These are phyloP conservation scores for Phytophthora melonis DNA, from an alignment of 352 stramenopile species.

Conservation along the genomic window DNA sequence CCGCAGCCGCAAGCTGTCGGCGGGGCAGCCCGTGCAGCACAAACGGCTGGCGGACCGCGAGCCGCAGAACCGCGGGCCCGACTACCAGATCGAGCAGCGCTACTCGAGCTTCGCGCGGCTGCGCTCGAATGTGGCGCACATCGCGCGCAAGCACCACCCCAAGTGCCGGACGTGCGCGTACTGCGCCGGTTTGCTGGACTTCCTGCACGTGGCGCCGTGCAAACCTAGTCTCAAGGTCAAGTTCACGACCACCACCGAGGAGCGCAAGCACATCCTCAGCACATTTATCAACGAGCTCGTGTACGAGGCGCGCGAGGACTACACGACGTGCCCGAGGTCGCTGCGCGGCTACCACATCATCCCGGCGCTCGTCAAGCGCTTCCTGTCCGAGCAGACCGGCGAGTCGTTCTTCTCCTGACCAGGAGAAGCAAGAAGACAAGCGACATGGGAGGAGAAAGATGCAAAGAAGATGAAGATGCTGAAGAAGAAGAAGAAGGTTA, in stretches of 20 bases:
- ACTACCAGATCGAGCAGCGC: slow-evolving; percentile 72
- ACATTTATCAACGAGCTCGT: slow-evolving; percentile 61
- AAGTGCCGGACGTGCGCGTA: slow-evolving; percentile 56
- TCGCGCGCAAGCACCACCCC: slow-evolving; percentile 60
- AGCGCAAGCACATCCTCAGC: slow-evolving; percentile 53
- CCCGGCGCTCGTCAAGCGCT: slow-evolving; percentile 53
- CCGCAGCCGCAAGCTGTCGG: slow-evolving; percentile 24
- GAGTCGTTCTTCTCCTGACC: slow-evolving; percentile 54
- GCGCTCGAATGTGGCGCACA: slow-evolving; percentile 53
- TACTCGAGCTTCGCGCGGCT: slow-evolving; percentile 73
- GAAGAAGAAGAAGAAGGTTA: neutral
- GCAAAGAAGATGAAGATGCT: no score
- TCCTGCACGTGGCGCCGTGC: slow-evolving; percentile 48
- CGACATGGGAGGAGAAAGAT: no score
- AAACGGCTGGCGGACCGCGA: slow-evolving; percentile 15
- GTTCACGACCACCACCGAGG: slow-evolving; percentile 53
- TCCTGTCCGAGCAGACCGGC: slow-evolving; percentile 58
- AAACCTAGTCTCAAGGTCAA: slow-evolving; percentile 64
- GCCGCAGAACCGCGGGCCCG: slow-evolving; percentile 38
- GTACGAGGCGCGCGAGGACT: slow-evolving; percentile 32
- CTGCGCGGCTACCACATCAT: slow-evolving; percentile 58
- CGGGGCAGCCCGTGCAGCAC: slow-evolving; percentile 14
- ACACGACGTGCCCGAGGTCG: slow-evolving; percentile 42
- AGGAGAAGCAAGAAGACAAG: neutral
- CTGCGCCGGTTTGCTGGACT: slow-evolving; percentile 53